Evolutionary conservation across 805 yeast genomes (phyloP).

Genomic region (Schizosaccharomyces cryophilus): DNA sequence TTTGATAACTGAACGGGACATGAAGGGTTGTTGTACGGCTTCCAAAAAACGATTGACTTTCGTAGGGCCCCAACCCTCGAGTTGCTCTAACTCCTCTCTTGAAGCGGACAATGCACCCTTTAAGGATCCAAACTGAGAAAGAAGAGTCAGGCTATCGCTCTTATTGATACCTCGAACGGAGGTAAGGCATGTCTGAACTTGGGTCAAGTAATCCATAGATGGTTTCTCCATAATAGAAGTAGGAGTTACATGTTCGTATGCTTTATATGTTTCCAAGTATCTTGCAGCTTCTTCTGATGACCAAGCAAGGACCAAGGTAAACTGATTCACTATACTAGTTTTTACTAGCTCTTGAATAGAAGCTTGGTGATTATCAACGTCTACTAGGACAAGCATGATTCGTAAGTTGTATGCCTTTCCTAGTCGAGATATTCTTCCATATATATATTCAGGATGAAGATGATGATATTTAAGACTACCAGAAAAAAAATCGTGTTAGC

Average conservation of each 20-base stretch:
- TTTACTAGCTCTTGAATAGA: conserved; percentile 15
- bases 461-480: conserved; percentile 10
- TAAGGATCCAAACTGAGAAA: conserved; percentile 14
- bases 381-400: conserved; percentile 17
- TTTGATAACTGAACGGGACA: neutral
- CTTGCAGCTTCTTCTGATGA: conserved; percentile 16
- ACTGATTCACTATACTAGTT: conserved; percentile 12
- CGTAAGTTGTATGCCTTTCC: conserved; percentile 14
- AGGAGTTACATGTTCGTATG: conserved; percentile 13
- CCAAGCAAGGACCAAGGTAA: conserved; percentile 17
- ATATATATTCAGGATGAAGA: conserved; percentile 20
- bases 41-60: conserved; percentile 11
- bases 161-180: conserved; percentile 17
- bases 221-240: conserved; percentile 14
- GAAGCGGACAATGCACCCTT: conserved; percentile 12
- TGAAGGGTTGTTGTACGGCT: conserved; percentile 12
- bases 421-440: conserved; percentile 15
- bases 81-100: conserved; percentile 8
- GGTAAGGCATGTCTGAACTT: conserved; percentile 14
- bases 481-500: neutral
- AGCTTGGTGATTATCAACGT: conserved; percentile 17
- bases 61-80: conserved; percentile 16
- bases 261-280: conserved; percentile 15
- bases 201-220: conserved; percentile 13
- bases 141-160: conserved; percentile 15